Evolutionary conservation across 305 asterid species (phyloP).

Genomic region (Fraxinus baroniana): DNA sequence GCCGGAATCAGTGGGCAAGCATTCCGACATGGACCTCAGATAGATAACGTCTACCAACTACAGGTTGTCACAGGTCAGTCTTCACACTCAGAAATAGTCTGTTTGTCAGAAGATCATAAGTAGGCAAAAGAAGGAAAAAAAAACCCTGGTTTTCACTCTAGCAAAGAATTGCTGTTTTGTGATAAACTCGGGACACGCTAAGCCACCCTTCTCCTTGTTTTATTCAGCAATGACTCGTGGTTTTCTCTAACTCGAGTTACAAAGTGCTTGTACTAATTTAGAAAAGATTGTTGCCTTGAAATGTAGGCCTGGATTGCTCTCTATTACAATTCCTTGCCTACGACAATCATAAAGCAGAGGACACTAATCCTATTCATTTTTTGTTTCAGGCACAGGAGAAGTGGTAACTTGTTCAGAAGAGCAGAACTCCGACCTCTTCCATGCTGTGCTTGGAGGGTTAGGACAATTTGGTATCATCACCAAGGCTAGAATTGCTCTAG

Average conservation of each 20-base stretch:
- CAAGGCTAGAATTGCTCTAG: slow-evolving; percentile 71
- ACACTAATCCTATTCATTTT: slow-evolving; percentile 2
- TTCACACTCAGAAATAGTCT: neutral
- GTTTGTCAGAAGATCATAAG: neutral
- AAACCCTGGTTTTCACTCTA: neutral
- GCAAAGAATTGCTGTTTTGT: neutral
- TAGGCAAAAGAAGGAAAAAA: neutral
- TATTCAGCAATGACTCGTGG: neutral
- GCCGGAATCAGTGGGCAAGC: slow-evolving; percentile 99
- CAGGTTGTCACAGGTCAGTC: slow-evolving; percentile 88
- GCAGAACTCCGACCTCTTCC: slow-evolving; percentile 70
- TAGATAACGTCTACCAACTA: slow-evolving; percentile 76
- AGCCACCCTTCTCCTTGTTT: neutral
- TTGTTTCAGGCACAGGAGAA: slow-evolving; percentile 70
- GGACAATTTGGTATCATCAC: slow-evolving; percentile 95
- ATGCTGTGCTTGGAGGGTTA: slow-evolving; percentile 86
- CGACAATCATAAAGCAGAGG: neutral
- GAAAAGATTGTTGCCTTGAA: neutral
- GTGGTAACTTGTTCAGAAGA: slow-evolving; percentile 69
- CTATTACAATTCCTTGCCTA: neutral
- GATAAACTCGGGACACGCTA: neutral
- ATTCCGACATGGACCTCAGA: slow-evolving; percentile 87
- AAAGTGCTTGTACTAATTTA: neutral
- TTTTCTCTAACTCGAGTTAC: neutral
- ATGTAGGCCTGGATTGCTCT: neutral